These are phyloP conservation scores for Thelonectria blattea DNA, from an alignment of 2,329 filamentous ascomycete species.

Conservation along the genomic window DNA sequence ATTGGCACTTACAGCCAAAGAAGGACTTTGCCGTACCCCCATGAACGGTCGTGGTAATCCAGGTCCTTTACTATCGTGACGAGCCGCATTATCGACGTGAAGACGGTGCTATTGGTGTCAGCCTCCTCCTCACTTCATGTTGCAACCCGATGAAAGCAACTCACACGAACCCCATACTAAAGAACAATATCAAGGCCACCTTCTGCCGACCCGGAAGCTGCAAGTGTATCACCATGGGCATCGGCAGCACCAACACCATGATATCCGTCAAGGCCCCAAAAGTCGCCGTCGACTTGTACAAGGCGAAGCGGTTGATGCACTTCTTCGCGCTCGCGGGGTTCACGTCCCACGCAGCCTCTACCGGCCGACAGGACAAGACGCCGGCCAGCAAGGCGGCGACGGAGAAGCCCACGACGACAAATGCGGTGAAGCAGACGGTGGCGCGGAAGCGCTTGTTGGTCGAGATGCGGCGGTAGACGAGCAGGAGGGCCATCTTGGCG, in stretches of 20 bases:
- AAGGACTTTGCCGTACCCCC: not conserved
- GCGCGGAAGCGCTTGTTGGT: not conserved
- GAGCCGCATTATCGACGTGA: not conserved
- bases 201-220: not conserved
- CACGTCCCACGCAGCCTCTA: not conserved
- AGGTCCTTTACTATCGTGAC: not conserved
- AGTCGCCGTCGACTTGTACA: not conserved
- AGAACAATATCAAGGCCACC: not conserved
- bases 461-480: not conserved
- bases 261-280: not conserved
- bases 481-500: constrained; percentile 16
- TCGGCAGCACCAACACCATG: not conserved
- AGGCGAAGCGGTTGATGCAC: not conserved
- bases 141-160: not conserved
- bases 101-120: not conserved
- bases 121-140: not conserved
- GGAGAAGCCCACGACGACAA: not conserved
- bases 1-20: not conserved
- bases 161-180: not conserved
- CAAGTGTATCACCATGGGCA: not conserved
- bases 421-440: not conserved
- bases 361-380: not conserved
- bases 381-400: not conserved
- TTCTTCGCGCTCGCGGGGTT: not conserved
- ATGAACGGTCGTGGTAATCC: not conserved